phyloP scores from a whole-genome alignment of 2,329 filamentous ascomycete species.

The Apiospora marii region DNA sequence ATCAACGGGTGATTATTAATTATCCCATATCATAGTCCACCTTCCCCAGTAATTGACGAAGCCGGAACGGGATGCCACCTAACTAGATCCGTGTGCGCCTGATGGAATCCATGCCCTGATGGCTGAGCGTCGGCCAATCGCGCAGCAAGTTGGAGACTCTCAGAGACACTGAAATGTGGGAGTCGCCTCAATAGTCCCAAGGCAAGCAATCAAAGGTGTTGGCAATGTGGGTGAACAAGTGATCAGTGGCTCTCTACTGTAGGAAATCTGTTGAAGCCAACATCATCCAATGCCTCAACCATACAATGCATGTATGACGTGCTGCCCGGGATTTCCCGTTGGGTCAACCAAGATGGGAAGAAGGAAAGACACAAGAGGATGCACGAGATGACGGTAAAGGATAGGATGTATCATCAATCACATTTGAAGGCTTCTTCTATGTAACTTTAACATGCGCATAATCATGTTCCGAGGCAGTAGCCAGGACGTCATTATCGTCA shows the following conservation, averaged over 20 bases:
- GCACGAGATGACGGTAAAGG: background rate
- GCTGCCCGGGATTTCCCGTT: background rate
- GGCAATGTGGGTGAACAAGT: background rate
- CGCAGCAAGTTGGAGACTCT: background rate
- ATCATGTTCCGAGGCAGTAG: conserved; percentile 18
- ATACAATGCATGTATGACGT: background rate
- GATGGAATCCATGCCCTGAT: background rate
- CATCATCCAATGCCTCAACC: background rate
- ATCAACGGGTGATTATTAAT: background rate
- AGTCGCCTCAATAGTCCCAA: background rate
- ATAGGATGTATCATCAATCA: conserved; percentile 13
- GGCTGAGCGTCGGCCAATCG: background rate
- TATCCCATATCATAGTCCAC: background rate
- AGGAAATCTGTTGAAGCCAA: background rate
- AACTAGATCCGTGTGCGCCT: too few species aligned
- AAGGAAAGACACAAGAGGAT: background rate
- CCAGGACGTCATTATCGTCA: conserved; percentile 14
- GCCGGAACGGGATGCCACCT: background rate
- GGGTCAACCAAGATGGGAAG: background rate
- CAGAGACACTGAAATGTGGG: background rate
- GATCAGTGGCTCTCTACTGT: background rate
- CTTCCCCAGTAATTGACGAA: background rate
- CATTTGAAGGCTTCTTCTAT: conserved; percentile 21
- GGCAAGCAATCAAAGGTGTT: background rate
- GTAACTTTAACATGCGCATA: conserved; percentile 12